phyloP scores from a whole-genome alignment of 345 rosid species.

The Pelargonium nanum region DNA sequence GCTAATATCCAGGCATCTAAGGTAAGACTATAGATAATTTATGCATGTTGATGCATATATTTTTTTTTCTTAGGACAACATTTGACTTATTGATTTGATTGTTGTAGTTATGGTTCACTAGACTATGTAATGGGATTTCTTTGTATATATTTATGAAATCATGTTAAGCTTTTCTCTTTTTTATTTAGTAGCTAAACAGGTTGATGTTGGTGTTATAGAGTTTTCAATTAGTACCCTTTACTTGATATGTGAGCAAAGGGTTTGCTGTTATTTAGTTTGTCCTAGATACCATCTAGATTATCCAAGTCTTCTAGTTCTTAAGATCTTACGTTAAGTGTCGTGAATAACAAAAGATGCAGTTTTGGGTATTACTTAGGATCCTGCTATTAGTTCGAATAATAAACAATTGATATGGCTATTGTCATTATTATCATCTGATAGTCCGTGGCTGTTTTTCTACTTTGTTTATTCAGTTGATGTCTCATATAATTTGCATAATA shows the following conservation, averaged over 20 bases:
- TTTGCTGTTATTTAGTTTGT: too few species aligned
- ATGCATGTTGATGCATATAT: neutral
- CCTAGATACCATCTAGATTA: too few species aligned
- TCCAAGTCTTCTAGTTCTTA: too few species aligned
- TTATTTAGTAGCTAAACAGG: neutral
- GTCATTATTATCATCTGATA: neutral
- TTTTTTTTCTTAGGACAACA: too few species aligned
- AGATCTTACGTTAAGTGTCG: too few species aligned
- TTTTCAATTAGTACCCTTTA: too few species aligned
- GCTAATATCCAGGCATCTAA: slow-evolving; percentile 85
- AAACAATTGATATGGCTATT: neutral
- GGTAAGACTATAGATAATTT: slow-evolving; percentile 20
- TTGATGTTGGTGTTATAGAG: neutral
- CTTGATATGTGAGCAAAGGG: too few species aligned
- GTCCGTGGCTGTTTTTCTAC: neutral
- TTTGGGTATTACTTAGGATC: neutral
- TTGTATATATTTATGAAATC: too few species aligned
- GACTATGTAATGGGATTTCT: too few species aligned
- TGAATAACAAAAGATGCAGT: neutral
- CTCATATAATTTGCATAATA: neutral
- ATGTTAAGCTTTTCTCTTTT: neutral
- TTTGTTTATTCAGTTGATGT: neutral
- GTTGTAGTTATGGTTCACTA: too few species aligned
- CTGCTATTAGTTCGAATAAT: neutral
- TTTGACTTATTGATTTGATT: too few species aligned